These are phyloP conservation scores for Eutypella sp. DNA, from an alignment of 2,329 filamentous ascomycete species.

Conservation along the genomic window DNA sequence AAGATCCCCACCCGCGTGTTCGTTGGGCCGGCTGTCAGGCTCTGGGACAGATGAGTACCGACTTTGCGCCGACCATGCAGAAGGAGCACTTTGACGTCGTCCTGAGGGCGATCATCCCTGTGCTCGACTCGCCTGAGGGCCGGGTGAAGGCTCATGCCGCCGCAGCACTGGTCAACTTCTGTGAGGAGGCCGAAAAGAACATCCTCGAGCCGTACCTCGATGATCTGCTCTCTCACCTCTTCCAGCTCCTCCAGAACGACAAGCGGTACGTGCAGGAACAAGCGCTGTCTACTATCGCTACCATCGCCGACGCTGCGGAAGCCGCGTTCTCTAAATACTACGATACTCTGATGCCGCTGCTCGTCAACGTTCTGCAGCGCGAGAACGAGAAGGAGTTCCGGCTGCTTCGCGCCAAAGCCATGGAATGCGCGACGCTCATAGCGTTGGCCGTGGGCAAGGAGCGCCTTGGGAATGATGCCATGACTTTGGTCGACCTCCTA, in stretches of 20 bases:
- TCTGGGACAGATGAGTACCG: constrained; percentile 98
- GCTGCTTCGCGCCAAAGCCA: constrained; percentile 88
- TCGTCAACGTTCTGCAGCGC: constrained; percentile 82
- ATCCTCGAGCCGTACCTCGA: constrained; percentile 92
- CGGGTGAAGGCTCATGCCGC: constrained; percentile 96
- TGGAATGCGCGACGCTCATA: constrained; percentile 97
- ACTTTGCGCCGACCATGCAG: constrained; percentile 98
- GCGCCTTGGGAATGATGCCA: constrained; percentile 80
- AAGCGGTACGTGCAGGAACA: constrained; percentile 98
- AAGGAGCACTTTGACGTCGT: constrained; percentile 87
- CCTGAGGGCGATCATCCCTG: constrained; percentile 85
- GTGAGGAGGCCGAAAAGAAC: constrained; percentile 91
- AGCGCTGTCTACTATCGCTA: constrained; percentile 94
- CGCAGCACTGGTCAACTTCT: constrained; percentile 98
- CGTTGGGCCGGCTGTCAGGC: constrained; percentile 98
- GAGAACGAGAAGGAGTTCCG: constrained; percentile 93
- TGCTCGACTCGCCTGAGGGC: constrained; percentile 82
- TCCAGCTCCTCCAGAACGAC: constrained; percentile 81
- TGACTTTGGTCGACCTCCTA: constrained; percentile 81
- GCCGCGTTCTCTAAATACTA: constrained; percentile 94
- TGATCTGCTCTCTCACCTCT: constrained; percentile 76
- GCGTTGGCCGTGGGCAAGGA: constrained; percentile 92
- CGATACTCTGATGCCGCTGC: constrained; percentile 87
- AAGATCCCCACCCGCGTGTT: constrained; percentile 87
- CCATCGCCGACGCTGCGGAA: constrained; percentile 97